Base-by-base conservation (phyloP, 176 grass and related monocot genomes). In the Eragrostis curvula region DNA sequence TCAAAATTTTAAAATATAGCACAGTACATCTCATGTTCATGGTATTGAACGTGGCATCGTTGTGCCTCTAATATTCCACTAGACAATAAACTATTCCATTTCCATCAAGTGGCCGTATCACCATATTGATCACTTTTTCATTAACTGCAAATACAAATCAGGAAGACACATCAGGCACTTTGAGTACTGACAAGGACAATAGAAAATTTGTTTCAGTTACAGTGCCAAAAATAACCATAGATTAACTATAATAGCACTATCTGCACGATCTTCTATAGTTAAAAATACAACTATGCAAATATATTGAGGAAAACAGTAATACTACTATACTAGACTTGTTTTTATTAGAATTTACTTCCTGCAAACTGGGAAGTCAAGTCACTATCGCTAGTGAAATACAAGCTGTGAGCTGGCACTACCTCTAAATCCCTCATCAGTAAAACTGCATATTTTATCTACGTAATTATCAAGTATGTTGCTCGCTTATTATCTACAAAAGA, bases 1-100 rank as follows among this genome's bases (percentile, higher is more conserved):
- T 81, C 36, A 78, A 14, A 70, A 56, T 44, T 80, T 70, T 57
- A 57, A 56, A 56, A 27, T 68, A 24, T 36, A 20, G 13, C 32
- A 56, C 10, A 58, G 78, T 56, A 70, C 36, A 56, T 42, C 65
- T 69, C 39, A 57, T 68, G 62, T 41, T 52, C 66, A 79, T 21
- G 15, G 8, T 77, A 46, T 67, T 79, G 18, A 52, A 50, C 1
- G 32, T 68, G 21, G 48, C 7, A 55, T 56, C 64, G 68, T 53
- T 18, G 21, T 42, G 29, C 36, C 6, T 5, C 18, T 43, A 68
- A 43, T 20, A 43, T 68, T 68, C 39, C 1, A 43, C 20, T 4
- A 68, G 7, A 40, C 30, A 40, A 40, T 41, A 20, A 29, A 29
- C 17, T 60, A 63, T 63, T 63, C n/a, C 62, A 28, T 78, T 78